These are phyloP conservation scores for Sclerotinia glacialis DNA, from an alignment of 2,329 filamentous ascomycete genomes.

Conservation along the genomic window DNA sequence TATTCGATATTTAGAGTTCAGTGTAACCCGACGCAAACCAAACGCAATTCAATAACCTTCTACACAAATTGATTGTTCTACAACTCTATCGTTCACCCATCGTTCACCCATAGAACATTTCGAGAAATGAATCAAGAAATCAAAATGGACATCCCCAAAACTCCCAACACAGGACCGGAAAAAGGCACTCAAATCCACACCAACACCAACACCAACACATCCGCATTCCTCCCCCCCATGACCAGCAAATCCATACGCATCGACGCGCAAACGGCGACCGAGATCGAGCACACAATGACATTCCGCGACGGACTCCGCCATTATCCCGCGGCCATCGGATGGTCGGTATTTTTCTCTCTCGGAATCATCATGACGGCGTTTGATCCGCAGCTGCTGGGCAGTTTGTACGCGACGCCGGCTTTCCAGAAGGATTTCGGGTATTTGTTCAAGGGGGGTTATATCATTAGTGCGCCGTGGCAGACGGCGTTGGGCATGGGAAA, in stretches of 20 bases:
- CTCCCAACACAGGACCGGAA: not conserved
- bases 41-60: no score
- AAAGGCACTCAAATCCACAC: not conserved
- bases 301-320: conserved; percentile 29
- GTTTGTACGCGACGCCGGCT: conserved; percentile 33
- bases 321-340: conserved; percentile 31
- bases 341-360: conserved; percentile 34
- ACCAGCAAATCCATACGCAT: not conserved
- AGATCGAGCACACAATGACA: conserved; percentile 29
- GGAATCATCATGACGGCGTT: conserved; percentile 34
- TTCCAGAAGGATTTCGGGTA: conserved; percentile 32
- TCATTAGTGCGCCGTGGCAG: conserved; percentile 34
- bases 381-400: conserved; percentile 31
- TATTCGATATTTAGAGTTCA: no score
- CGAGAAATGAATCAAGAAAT: no score
- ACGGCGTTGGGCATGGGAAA: conserved; percentile 33
- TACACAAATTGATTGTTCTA: no score
- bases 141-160: not conserved
- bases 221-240: not conserved
- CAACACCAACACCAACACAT: not conserved
- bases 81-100: no score
- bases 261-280: conserved; percentile 23
- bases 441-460: conserved; percentile 28
- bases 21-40: no score
- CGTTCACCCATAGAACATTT: no score